Conservation (phyloP, 306 rosid genomes). For the Pachyrhizus erosus region DNA sequence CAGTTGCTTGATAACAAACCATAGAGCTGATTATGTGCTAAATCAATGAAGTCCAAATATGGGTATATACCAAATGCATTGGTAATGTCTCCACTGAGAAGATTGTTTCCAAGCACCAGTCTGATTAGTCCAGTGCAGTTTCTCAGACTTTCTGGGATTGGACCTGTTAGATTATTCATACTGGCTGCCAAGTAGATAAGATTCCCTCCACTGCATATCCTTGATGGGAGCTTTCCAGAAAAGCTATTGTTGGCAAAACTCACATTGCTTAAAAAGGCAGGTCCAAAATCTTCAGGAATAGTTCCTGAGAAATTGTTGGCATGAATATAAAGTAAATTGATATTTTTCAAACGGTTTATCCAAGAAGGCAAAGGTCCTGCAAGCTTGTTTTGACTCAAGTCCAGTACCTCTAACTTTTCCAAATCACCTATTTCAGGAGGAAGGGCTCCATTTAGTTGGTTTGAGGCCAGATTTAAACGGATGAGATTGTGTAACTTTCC, state of each 20-base stretch:
- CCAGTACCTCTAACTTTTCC: conserved; percentile 21
- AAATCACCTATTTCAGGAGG: conserved; percentile 40
- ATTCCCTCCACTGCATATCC: conserved; percentile 44
- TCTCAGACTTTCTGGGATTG: conserved; percentile 41
- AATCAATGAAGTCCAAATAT: conserved; percentile 39
- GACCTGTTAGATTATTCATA: conserved; percentile 36
- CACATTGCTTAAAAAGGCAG: not conserved
- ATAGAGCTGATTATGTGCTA: conserved; percentile 38
- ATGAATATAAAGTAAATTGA: conserved; percentile 30
- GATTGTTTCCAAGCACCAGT: conserved; percentile 30
- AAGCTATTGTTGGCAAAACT: conserved; percentile 37
- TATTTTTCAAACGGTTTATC: conserved; percentile 21
- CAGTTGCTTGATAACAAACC: conserved; percentile 41
- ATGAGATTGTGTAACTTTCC: conserved; percentile 38
- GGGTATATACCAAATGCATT: conserved; percentile 42
- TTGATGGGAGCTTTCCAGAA: conserved; percentile 41
- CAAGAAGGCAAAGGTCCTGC: conserved; percentile 36
- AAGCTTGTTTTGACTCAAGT: conserved; percentile 25
- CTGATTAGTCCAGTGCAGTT: conserved; percentile 39
- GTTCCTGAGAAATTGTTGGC: conserved; percentile 44
- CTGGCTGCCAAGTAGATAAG: conserved; percentile 35
- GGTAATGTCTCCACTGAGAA: conserved; percentile 41
- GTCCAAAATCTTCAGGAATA: conserved; percentile 44
- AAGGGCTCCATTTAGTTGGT: conserved; percentile 36
- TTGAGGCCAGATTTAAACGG: conserved; percentile 1